Percentiles rank a stretch among this genome's conserved stretches.
phyloP scores from a whole-genome alignment of 169 alveolate species.

The Eimeria praecox region DNA sequence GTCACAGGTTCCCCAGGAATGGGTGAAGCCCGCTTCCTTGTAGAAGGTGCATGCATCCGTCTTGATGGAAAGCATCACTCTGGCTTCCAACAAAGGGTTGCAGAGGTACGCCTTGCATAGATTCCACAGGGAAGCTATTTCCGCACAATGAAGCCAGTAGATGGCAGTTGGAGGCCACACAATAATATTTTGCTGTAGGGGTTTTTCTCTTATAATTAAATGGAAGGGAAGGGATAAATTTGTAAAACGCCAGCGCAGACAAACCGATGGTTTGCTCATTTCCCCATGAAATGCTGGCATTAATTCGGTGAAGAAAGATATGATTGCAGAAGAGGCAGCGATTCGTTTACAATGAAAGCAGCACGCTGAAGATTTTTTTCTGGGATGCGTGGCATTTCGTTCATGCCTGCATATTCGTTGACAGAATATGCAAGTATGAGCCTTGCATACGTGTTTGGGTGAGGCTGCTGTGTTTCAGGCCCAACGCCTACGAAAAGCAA shows the following conservation, averaged over 20 bases:
- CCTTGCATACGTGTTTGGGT: not conserved
- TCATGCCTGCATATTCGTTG: not conserved
- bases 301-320: not conserved
- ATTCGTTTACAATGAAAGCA: not conserved
- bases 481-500: constrained; percentile 19
- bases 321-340: not conserved
- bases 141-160: not conserved
- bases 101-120: constrained; percentile 2
- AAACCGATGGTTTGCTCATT: not conserved
- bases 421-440: not conserved
- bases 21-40: constrained; percentile 6
- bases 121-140: not conserved
- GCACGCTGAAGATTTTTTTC: not conserved
- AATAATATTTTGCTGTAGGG: not conserved
- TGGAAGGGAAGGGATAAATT: not conserved
- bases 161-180: not conserved
- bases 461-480: not conserved
- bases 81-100: constrained; percentile 36
- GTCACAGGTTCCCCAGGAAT: constrained; percentile 42
- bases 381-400: not conserved
- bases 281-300: not conserved
- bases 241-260: not conserved
- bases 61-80: constrained; percentile 20
- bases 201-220: not conserved
- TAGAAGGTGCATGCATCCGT: constrained; percentile 50